Base-by-base conservation (phyloP, 2,329 filamentous ascomycete genomes). In the Westerdykella aurantiaca region DNA sequence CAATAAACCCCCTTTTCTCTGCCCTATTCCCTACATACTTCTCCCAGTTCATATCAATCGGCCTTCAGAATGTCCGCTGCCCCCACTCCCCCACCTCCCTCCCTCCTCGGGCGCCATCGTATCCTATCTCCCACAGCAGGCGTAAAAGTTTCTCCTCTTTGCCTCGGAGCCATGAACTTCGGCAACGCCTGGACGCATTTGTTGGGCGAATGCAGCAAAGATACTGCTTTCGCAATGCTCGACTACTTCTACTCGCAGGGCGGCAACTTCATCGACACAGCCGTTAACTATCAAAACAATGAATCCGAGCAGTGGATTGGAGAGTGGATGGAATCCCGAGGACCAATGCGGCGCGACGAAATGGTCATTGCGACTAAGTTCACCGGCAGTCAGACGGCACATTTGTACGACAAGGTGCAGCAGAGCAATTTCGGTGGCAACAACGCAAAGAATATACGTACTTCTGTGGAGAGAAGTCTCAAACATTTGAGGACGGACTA, bases 211-310 rank as follows among this genome's bases (percentile, higher is more conserved):
- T 58, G 86, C 83, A 74, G 78, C 59, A 79, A 86, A 58, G 71
- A 78, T 39, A 75, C 77, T 1, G 81, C 78, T 1, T 82, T 85
- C 51, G 69, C 72, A 16, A 79, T 88, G 21, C 73, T 88, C 7
- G 83, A 88, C 56, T 79, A 76, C 58, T 87, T 79, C 66, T 79
- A 75, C 76, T 73, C 76, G 5, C 74, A 81, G 0, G 81, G 81
- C 4, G 84, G 85, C 18, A 88, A 88, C 67, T 87, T 88, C 63
- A 82, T 88, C 57, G 85, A 88, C 61, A 86, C 82, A 5, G 65
- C 67, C 6, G 64, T 63, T 44, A 64, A 63, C 44, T 71, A 72
- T 46, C 66, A 70, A 37, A 52, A 60, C 47, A 66, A 67, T 16
- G 59, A 73, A 45, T 66, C 60, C 14, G 70, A 73, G 53, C 50